A percentile compares a stretch with the other conserved stretches of the same genome.
Conservation (phyloP, 768 basidiomycete species). For the Epithele typhae region DNA sequence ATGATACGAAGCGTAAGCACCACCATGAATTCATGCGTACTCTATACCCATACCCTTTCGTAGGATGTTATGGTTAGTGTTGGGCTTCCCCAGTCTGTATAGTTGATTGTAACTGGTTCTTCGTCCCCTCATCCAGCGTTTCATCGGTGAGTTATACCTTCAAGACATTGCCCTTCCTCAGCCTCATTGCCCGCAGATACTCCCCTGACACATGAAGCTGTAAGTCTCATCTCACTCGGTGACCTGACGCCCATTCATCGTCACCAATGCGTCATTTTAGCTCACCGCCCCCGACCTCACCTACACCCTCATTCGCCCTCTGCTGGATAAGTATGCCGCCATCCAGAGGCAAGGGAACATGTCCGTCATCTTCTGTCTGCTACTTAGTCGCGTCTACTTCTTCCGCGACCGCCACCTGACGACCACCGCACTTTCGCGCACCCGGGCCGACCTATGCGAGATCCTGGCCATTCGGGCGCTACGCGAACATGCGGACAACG, state of each 20-base stretch:
- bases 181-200: constrained; percentile 50
- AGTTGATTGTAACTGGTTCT: no score
- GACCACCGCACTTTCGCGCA: constrained; percentile 62
- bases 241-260: neutral
- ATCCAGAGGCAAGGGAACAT: constrained; percentile 74
- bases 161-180: neutral
- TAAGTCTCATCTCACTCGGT: constrained; percentile 31
- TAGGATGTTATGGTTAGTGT: constrained; percentile 59
- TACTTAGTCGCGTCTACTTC: constrained; percentile 86
- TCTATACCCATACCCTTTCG: no score
- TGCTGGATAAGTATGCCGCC: constrained; percentile 80
- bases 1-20: constrained; percentile 59
- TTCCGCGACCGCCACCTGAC: constrained; percentile 70
- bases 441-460: constrained; percentile 84
- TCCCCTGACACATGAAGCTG: constrained; percentile 77
- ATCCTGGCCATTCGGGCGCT: constrained; percentile 80
- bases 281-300: constrained; percentile 83
- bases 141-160: constrained; percentile 42
- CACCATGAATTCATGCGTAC: constrained; percentile 1
- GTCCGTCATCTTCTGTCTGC: constrained; percentile 82
- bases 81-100: no score
- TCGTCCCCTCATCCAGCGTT: constrained; percentile 40
- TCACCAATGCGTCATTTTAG: constrained; percentile 30
- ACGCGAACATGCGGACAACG: constrained; percentile 63
- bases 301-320: constrained; percentile 84